These are phyloP conservation scores for Torulaspora maleeae DNA, from an alignment of 805 yeast species.

Conservation along the genomic window DNA sequence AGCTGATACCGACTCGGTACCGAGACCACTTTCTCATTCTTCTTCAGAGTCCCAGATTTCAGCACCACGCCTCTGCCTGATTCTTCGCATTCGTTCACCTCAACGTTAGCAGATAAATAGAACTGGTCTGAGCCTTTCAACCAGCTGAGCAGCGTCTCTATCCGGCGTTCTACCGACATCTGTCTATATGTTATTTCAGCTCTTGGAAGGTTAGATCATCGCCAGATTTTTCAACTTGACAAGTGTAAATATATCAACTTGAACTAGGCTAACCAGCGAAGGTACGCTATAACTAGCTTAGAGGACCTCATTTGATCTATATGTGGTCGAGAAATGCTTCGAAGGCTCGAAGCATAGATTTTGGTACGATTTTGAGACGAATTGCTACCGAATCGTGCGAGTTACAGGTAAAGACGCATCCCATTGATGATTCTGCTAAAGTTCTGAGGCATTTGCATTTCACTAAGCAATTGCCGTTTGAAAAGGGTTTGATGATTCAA, in stretches of 20 bases:
- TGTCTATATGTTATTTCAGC: background rate
- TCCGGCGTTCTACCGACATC: slow-evolving; percentile 16
- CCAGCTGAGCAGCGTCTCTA: slow-evolving; percentile 34
- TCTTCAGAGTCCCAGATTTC: slow-evolving; percentile 37
- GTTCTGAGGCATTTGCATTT: slow-evolving; percentile 44
- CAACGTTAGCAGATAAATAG: slow-evolving; percentile 39
- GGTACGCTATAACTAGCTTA: background rate
- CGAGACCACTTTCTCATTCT: slow-evolving; percentile 45
- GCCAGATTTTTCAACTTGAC: background rate
- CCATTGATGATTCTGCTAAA: slow-evolving; percentile 35
- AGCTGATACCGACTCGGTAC: slow-evolving; percentile 57
- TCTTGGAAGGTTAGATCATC: background rate
- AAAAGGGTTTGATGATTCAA: slow-evolving; percentile 53
- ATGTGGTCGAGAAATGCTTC: background rate
- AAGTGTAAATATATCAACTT: too few relatives aligned
- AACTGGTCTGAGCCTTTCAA: slow-evolving; percentile 27
- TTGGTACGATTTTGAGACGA: background rate
- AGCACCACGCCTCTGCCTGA: slow-evolving; percentile 62
- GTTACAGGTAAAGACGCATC: slow-evolving; percentile 23
- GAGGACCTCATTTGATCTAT: background rate
- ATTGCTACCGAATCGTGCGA: slow-evolving; percentile 10
- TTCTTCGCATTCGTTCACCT: slow-evolving; percentile 39
- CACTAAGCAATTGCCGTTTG: slow-evolving; percentile 38
- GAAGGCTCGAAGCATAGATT: background rate
- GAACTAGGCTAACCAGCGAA: background rate